These are phyloP conservation scores for Saccharomycopsis sp. DNA, from an alignment of 805 yeast genomes.

Conservation along the genomic window DNA sequence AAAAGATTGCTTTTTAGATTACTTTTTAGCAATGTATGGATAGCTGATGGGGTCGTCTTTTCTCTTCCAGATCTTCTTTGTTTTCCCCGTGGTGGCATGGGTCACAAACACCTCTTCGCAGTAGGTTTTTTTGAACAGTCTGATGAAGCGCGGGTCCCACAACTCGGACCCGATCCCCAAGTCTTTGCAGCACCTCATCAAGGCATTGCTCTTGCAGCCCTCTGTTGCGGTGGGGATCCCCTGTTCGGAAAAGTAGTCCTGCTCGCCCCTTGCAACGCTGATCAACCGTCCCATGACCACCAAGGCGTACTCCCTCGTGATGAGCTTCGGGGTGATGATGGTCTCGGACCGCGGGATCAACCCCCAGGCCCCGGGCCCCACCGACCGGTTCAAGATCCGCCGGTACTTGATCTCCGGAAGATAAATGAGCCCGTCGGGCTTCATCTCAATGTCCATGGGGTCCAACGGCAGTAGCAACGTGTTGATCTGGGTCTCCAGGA, in stretches of 20 bases:
- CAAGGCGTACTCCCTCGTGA: slow-evolving; percentile 86
- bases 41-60: slow-evolving; percentile 76
- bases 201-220: slow-evolving; percentile 92
- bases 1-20: no score
- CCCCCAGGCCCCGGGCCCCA: slow-evolving; percentile 99
- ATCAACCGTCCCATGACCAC: slow-evolving; percentile 83
- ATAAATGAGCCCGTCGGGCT: slow-evolving; percentile 89
- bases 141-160: slow-evolving; percentile 93
- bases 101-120: slow-evolving; percentile 85
- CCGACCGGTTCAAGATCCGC: slow-evolving; percentile 77
- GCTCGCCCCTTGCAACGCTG: slow-evolving; percentile 91
- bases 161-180: slow-evolving; percentile 92
- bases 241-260: slow-evolving; percentile 76
- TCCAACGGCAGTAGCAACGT: slow-evolving; percentile 56
- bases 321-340: slow-evolving; percentile 57
- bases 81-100: slow-evolving; percentile 69
- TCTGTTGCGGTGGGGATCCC: slow-evolving; percentile 94
- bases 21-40: slow-evolving; percentile 52
- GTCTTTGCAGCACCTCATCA: slow-evolving; percentile 97
- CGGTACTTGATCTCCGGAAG: slow-evolving; percentile 94
- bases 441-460: slow-evolving; percentile 76
- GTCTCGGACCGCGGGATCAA: slow-evolving; percentile 88
- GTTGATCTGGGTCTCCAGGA: slow-evolving; percentile 49
- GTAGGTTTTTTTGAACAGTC: slow-evolving; percentile 48
- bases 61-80: slow-evolving; percentile 89